Evolutionary conservation across 805 yeast genomes (phyloP), one percentile per base, ranked within the genome.

Genomic region (Kuraishia cidri): DNA sequence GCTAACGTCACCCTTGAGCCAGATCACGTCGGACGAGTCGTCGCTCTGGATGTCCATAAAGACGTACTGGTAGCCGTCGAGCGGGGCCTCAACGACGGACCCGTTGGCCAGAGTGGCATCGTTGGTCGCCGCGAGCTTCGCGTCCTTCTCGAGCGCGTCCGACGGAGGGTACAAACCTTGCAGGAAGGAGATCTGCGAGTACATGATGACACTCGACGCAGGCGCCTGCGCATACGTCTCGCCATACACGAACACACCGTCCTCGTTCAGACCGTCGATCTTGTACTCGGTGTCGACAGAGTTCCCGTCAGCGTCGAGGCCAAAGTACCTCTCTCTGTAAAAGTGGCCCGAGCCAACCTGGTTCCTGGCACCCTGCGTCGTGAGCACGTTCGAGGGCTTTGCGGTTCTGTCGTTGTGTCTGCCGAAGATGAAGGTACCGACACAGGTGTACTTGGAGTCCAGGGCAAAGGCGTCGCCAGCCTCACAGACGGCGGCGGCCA

Each of bases 141-240:
- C 40, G 29, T 45, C 45, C 5, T 48, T 37, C 30, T 49, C 45
- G 18, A 53, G 52, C 11, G 41, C 56, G 8, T 35, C 40, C 12
- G 58, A 47, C 16, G 71, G 66, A 11, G 73, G 73, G 40, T 62
- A 68, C 24, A 67, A 44, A 22, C 72, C 73, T 45, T 68, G 73
- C 26, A 65, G 41, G 48, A 65, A 68, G 3, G 70, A 54, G 35
- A 54, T 35, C 37, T 63, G 69, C 14, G 69, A 58, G 46, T 56
- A 56, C 24, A 54, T 50, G 26, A 68, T 47, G 22, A 66, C 69
- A 17, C 52, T 54, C 6, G 50, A 37, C 19, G 58, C 51, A 4
- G 65, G 52, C 13, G 58, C 54, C 33, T 56, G 60, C 9, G 64
- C 60, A 33, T 56, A 52, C 24, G 59, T 47, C 30, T 66, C 59